Conservation (phyloP, 768 basidiomycete species). For the Roridomyces roridus region DNA sequence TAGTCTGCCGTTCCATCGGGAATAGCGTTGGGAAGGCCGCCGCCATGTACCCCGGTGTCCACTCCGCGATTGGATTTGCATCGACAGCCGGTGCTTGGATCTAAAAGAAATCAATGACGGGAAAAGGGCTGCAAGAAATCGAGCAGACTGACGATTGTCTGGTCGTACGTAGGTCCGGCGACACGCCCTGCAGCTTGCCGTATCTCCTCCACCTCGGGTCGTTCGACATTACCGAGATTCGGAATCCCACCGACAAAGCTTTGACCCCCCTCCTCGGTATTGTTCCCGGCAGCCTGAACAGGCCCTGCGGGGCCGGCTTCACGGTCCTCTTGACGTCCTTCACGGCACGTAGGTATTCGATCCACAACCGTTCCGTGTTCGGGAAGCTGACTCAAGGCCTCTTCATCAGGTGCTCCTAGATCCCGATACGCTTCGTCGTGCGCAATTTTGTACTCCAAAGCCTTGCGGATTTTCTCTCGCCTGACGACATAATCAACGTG, state of each 20-base stretch:
- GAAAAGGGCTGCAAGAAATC: background rate
- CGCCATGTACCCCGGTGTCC: conserved; percentile 8
- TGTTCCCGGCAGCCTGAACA: background rate
- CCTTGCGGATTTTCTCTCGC: background rate
- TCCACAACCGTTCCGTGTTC: conserved; percentile 12
- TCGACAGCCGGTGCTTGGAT: conserved; percentile 1
- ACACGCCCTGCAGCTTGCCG: background rate
- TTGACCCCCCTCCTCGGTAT: background rate
- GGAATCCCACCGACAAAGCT: conserved; percentile 3
- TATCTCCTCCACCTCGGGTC: conserved; percentile 4
- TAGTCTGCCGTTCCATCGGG: conserved; percentile 3
- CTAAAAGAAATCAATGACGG: background rate
- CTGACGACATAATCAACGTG: conserved; percentile 1
- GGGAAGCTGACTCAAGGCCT: conserved; percentile 10
- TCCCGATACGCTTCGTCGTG: background rate
- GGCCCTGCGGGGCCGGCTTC: background rate
- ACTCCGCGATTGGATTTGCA: background rate
- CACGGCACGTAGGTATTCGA: conserved; percentile 7
- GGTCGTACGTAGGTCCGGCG: background rate
- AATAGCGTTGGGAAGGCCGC: conserved; percentile 17
- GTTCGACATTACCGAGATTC: background rate
- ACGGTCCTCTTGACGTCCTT: background rate
- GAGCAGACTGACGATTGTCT: conserved; percentile 1
- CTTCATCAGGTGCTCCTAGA: background rate
- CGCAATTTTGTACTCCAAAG: conserved; percentile 5